phyloP scores from a whole-genome alignment of 352 stramenopile species.

The Globisporangium nagaii region DNA sequence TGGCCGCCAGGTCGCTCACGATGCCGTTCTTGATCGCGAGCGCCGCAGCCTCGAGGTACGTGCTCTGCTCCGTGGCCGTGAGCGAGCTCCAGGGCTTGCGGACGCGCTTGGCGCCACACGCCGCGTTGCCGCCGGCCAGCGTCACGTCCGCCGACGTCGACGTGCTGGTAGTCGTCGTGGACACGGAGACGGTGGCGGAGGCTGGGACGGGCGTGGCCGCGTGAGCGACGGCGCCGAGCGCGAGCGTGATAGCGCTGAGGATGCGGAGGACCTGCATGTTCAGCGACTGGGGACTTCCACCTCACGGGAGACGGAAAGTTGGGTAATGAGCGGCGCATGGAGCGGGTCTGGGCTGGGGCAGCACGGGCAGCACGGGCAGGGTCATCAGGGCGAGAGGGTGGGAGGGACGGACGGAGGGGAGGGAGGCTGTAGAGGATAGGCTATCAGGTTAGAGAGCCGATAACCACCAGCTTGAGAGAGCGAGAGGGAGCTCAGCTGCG shows the following conservation, averaged over 20 bases:
- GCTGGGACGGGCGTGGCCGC: too few species aligned
- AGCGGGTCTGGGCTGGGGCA: background rate
- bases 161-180: too few species aligned
- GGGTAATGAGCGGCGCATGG: background rate
- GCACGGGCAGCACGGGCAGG: background rate
- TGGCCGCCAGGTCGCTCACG: slow-evolving; percentile 40
- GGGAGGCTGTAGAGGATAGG: background rate
- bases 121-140: slow-evolving; percentile 41
- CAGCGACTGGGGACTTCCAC: slow-evolving; percentile 2
- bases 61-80: slow-evolving; percentile 29
- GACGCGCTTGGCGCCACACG: slow-evolving; percentile 35
- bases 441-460: background rate
- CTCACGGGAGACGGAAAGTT: slow-evolving; percentile 10
- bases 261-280: slow-evolving; percentile 13
- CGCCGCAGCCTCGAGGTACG: slow-evolving; percentile 49
- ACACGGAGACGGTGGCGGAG: too few species aligned
- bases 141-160: too few species aligned
- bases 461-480: background rate
- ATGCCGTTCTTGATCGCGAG: slow-evolving; percentile 35
- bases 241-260: slow-evolving; percentile 6
- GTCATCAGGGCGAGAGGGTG: background rate
- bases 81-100: slow-evolving; percentile 50
- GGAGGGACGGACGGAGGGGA: background rate
- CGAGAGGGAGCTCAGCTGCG: background rate
- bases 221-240: slow-evolving; percentile 1